Evolutionary conservation across 1,284 basidiomycete genomes (phyloP), one percentile per base, ranked within the genome.

Genomic region (Microstroma glucosiphilum): DNA sequence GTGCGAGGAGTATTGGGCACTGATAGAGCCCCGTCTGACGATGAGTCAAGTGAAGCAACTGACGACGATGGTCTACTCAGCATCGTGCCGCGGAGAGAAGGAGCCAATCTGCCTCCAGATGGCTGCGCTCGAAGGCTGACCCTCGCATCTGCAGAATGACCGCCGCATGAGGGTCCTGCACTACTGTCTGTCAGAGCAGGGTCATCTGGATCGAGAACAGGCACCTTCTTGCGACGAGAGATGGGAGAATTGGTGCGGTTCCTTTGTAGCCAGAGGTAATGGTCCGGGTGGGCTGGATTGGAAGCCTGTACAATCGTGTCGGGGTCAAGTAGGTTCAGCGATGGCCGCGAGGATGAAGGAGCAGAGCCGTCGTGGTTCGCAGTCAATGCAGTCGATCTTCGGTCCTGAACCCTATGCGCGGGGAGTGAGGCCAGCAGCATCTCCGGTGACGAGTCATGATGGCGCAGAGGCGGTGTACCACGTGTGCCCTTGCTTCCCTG

Each of bases 261-360:
- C 30, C 30, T 37, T 48, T 63, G 59, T 2, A 63, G 21, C 61
- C 61, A 63, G n/a, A 30, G 46, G 6, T 46, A 37, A 48, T 63
- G 61, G 26, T 63, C 43, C 21, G 61, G 61, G 58, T 63, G 61
- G 12, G 42, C 26, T 15, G 61, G 61, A 42, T 63, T 61, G 4
- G 61, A 42, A 13, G 61, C 61, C 19, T 57, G 61, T n/a, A 63
- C 61, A 2, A 62, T 41, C 11, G 49, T 48, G 40, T 63, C 61
- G 41, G 40, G 49, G 12, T 42, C 49, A 25, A 63, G 43, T 37
- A 37, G 30, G 30, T 37, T 37, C 30, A 37, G 30, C 30, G 30
- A 37, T 37, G 30, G 30, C 9, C 30, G 3, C 4, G 30, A 37
- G 30, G 30, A 37, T 37, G 30, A 37, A 9, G 30, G 30, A 37